Evolutionary conservation across 2,329 filamentous ascomycete species (phyloP), one percentile per base, ranked within the genome.

Genomic region (Fusarium papillatum): DNA sequence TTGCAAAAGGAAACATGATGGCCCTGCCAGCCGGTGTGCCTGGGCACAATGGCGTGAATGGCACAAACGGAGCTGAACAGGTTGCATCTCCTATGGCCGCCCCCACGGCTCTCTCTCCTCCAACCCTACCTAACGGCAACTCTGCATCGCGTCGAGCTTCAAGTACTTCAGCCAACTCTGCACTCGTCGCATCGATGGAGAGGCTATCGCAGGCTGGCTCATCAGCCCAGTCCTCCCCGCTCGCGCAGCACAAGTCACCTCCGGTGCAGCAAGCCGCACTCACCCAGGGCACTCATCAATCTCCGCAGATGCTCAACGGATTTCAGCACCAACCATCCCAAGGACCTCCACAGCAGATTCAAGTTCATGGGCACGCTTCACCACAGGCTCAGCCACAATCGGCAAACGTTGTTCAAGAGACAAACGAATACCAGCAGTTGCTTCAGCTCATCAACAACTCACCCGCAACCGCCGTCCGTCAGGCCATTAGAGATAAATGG

Each of bases 401-500:
- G 50, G 9, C 10, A 29, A 55, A 26, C 7, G 26, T 78, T 84
- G 4, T 78, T 86, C 17, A 81, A 78, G 7, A 83, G 3, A 66
- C 73, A 10, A 43, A 64, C 5, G 64, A 71, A 48, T 83, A 83
- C 41, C 64, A 68, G n/a, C 53, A 72, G 5, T 73, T 84, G 36
- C 29, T 61, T 2, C 38, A 70, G 5, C 36, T 84, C 24, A 80
- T 91, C 7, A 82, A 84, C 19, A 84, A 84, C 50, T 82, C 85
- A 17, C 74, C 85, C 9, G 82, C 88, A 1, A 82, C 86, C 38
- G 84, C 86, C n/a, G 86, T 90, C 24, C 84, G 88, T 16, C 86
- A 87, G 55, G 84, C 85, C 1, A 75, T 90, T 14, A 84, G 89
- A 29, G 88, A 90, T 71, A 84, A 87, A 66, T 90, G 88, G 87